Evolutionary conservation across 345 rosid genomes (phyloP).

Genomic region (Ceriops tagal): DNA sequence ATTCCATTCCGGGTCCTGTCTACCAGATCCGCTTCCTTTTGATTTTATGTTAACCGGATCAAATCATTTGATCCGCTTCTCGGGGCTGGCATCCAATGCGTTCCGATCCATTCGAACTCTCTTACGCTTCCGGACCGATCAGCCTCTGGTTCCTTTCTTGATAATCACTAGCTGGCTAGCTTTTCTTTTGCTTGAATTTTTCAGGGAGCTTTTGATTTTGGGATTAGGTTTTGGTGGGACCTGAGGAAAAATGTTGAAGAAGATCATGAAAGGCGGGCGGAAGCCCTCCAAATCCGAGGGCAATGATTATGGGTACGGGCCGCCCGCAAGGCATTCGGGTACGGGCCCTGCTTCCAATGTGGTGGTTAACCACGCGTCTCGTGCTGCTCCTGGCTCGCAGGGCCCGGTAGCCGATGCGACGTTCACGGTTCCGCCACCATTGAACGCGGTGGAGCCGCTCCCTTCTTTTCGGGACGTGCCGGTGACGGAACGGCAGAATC

Average conservation of each 20-base stretch:
- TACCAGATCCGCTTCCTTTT: conserved; percentile 20
- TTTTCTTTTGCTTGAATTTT: not conserved
- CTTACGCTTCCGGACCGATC: not conserved
- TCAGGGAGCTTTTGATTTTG: not conserved
- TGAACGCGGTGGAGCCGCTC: conserved; percentile 61
- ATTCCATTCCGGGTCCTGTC: conserved; percentile 7
- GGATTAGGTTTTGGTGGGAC: conserved; percentile 22
- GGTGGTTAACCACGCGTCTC: conserved; percentile 67
- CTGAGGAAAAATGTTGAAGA: conserved; percentile 59
- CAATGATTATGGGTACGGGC: conserved; percentile 45
- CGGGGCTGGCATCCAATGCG: conserved; percentile 26
- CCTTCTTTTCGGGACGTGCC: conserved; percentile 64
- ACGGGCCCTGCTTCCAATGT: conserved; percentile 42
- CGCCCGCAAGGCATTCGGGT: conserved; percentile 34
- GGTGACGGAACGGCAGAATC: conserved; percentile 50
- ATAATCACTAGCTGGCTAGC: not conserved
- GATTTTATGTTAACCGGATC: conserved; percentile 1
- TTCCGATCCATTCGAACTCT: conserved; percentile 16
- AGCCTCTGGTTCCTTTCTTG: not conserved
- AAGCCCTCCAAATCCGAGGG: conserved; percentile 67
- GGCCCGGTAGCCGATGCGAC: conserved; percentile 22
- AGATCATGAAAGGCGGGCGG: conserved; percentile 71
- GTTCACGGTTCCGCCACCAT: conserved; percentile 38
- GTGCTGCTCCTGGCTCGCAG: conserved; percentile 26
- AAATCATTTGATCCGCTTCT: conserved; percentile 5